Evolutionary conservation across 2,329 filamentous ascomycete genomes (phyloP), one percentile per base, ranked within the genome.

Genomic region (Cladosporium sp.): DNA sequence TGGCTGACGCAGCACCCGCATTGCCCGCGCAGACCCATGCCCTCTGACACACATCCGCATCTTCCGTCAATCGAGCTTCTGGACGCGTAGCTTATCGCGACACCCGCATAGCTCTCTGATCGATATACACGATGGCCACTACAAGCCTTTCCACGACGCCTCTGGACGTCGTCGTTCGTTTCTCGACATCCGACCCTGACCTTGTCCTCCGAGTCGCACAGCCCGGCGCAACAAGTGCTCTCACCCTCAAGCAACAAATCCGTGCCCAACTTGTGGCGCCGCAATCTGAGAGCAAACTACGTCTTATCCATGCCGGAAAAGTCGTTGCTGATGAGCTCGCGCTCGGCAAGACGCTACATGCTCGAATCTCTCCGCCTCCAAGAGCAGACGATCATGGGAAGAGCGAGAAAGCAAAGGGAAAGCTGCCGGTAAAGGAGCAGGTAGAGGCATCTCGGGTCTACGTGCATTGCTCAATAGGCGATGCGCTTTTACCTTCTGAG

Each of bases 401-500:
- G 36, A 75, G 77, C 70, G 72, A 69, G 48, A 74, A 72, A 67
- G 81, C 82, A 63, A 92, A 92, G 73, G 91, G 90, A 56, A 96
- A 95, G 71, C 80, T 80, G 66, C 85, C 85, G 0, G 76, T 89
- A 5, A 84, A 83, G 34, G 82, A 68, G 65, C 71, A 54, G 34
- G 57, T 70, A 63, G 32, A 70, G 8, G 74, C 74, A 25, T 81
- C 82, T 43, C 85, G 90, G 53, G 86, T 96, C 73, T 97, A 96
- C 77, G 89, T 98, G 67, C 96, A 96, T 81, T 98, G 94, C 83
- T 94, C 92, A 69, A 91, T 98, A 66, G 93, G 93, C 63, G 85
- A 88, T 76, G 82, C 86, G 28, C 84, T 98, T 14, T 86, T 89
- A 0, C 75, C 85, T 14, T 75, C 82, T 0, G 92, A 97, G 65